Evolutionary conservation across 768 basidiomycete species (phyloP), one percentile per base, ranked within the genome.

Genomic region (Mycena leptocephala): DNA sequence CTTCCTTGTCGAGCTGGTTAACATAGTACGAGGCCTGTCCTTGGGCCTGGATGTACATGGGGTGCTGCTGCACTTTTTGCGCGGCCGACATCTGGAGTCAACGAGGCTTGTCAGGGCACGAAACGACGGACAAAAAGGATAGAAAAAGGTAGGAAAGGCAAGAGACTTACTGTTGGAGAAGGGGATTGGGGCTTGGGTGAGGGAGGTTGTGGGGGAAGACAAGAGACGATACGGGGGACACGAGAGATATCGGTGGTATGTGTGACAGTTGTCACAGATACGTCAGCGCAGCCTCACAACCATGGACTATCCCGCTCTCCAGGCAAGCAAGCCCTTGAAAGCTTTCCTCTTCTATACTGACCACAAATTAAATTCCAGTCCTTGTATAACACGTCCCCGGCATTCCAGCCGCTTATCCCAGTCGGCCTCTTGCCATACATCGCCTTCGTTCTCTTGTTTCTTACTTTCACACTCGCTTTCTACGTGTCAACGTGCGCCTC

Each of bases 1-100:
- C 97, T 95, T 99, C 97, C 86, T 98, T 98, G 90, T 99, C 98
- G 82, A 99, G 94, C 89, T 97, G 95, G 86, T 84, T 87, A 82
- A 96, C 86, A 84, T 98, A 96, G 87, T 94, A 92, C 80, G 89
- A 89, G 76, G 93, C 95, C 89, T 94, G 95, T 84, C 92, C 93
- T 87, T 95, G 93, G 30, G 92, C 96, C 86, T 97, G 95, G 80
- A 95, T 79, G 88, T 94, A 93, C 81, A 93, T 89, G 37, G 97
- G 97, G 88, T 98, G 97, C 83, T 95, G 93, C 87, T 96, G 94
- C 78, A 97, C 85, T 86, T 94, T 94, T 88, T 96, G 92, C 30
- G 93, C 86, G 74, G 95, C 92, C 79, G 95, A 95, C 95, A 96
- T 96, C 86, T 90, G 79, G 67, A 74, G 65, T 72, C 72, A 77